Evolutionary conservation across 2,329 filamentous ascomycete species (phyloP).

Genomic region (Claviceps sp.): DNA sequence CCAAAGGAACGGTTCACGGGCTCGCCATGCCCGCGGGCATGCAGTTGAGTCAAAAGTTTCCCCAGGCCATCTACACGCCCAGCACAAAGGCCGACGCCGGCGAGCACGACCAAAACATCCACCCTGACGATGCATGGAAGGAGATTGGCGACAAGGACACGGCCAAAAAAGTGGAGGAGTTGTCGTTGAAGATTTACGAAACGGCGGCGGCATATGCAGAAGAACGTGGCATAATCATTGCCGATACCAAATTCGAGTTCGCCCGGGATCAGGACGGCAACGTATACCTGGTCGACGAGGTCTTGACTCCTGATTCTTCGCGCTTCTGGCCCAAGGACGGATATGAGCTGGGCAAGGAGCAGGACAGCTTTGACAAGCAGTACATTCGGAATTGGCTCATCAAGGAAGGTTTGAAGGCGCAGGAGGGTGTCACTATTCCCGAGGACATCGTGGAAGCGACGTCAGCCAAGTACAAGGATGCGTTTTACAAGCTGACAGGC

Average conservation of each 20-base stretch:
- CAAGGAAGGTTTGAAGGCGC: constrained; percentile 41
- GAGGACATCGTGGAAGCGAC: constrained; percentile 31
- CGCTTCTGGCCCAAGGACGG: constrained; percentile 72
- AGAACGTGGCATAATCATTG: constrained; percentile 24
- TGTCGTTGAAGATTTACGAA: constrained; percentile 20
- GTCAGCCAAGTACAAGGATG: constrained; percentile 10
- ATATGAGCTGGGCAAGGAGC: constrained; percentile 51
- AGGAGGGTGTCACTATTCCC: constrained; percentile 44
- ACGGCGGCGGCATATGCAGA: constrained; percentile 47
- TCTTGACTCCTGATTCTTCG: constrained; percentile 71
- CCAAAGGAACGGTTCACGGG: constrained; percentile 66
- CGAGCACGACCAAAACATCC: constrained; percentile 75
- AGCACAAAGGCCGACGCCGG: constrained; percentile 76
- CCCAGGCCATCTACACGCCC: constrained; percentile 51
- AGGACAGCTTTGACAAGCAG: constrained; percentile 85
- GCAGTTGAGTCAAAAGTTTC: constrained; percentile 55
- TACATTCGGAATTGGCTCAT: constrained; percentile 73
- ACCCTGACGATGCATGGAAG: constrained; percentile 47
- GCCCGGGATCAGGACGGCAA: constrained; percentile 32
- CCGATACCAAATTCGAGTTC: constrained; percentile 39
- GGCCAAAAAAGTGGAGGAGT: constrained; percentile 17
- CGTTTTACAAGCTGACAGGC: constrained; percentile 43
- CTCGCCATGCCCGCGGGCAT: constrained; percentile 56
- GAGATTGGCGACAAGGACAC: constrained; percentile 20
- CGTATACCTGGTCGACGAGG: constrained; percentile 53